These are phyloP conservation scores for Trichosporon asahii DNA, from an alignment of 1,284 basidiomycete genomes.

Conservation along the genomic window DNA sequence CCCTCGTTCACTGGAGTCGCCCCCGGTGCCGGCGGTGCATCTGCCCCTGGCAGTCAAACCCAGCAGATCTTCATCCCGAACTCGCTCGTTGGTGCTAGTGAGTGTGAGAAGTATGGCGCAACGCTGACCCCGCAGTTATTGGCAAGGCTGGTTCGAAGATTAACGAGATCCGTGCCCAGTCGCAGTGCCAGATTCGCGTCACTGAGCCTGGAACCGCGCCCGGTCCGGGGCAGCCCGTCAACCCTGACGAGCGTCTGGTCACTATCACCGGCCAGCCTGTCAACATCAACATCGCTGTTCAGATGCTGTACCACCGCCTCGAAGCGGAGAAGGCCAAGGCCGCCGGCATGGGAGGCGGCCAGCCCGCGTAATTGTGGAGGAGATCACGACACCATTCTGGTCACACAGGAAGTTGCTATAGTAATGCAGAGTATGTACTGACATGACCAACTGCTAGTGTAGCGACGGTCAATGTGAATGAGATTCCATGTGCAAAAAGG, in stretches of 20 bases:
- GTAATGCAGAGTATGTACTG: background rate
- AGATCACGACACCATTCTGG: background rate
- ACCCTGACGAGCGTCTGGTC: constrained; percentile 79
- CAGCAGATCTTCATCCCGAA: constrained; percentile 99
- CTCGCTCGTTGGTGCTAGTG: constrained; percentile 87
- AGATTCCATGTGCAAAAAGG: constrained; percentile 2
- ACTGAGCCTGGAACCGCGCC: constrained; percentile 83
- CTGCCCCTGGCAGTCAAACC: constrained; percentile 62
- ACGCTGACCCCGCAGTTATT: constrained; percentile 60
- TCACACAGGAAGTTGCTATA: constrained; percentile 4
- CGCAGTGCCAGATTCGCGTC: constrained; percentile 94
- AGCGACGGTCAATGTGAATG: constrained; percentile 9
- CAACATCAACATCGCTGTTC: constrained; percentile 95
- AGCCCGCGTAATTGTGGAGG: constrained; percentile 14
- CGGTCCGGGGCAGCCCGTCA: constrained; percentile 50
- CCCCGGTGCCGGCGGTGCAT: constrained; percentile 24
- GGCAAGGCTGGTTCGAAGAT: constrained; percentile 98
- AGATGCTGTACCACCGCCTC: constrained; percentile 66
- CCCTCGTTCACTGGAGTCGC: constrained; percentile 17
- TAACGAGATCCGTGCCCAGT: constrained; percentile 93
- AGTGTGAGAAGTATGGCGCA: constrained; percentile 24
- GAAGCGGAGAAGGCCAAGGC: constrained; percentile 32
- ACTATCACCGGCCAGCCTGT: constrained; percentile 90
- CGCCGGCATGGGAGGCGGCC: constrained; percentile 11
- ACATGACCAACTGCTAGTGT: constrained; percentile 2